Base-by-base conservation (phyloP, 805 yeast species). In the Jamesozyma spencerorum region DNA sequence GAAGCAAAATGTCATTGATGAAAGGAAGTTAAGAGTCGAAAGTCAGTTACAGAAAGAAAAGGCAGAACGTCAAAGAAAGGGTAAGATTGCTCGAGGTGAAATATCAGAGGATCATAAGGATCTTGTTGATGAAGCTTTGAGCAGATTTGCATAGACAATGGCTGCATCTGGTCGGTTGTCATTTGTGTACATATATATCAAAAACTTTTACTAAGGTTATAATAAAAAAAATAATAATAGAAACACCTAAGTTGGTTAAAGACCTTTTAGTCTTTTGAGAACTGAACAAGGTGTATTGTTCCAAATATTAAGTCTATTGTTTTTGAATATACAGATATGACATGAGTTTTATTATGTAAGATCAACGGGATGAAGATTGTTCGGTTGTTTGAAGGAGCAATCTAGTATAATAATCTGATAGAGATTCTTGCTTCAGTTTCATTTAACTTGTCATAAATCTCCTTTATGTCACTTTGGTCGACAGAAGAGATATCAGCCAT, bases 401-500 rank as follows among this genome's bases (percentile, higher is more conserved):
- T n/a, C 43, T 75, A 90, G 62, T 92, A 92, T 49, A 92, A 71
- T 56, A 92, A 72, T 65, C 98, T 84, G 54, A 95, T 87, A 43
- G 84, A 79, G 56, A 92, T 84, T 66, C 84, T 86, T 75, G 81
- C 86, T 33, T 90, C 87, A 36, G 97, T 90, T 58, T 77, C 75
- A 65, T 83, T 94, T 55, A 92, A 76, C 63, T 83, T 82, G 58
- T 84, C 84, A 64, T 88, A 81, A 49, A 92, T 74, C 19, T 77
- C 69, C 66, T 84, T 86, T 67, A 92, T 86, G 60, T 87, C 96
- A 48, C 78, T 77, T 45, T 71, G 69, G 53, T 80, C 75, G 40
- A 90, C 97, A 49, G 84, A 84, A 31, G 92, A 75, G 56, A 92
- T 85, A 67, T 92, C 98, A 31, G 97, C 97, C 94, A 92, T 88